Conservation (phyloP, 345 rosid species). For the Chamaenerion angustifolium region DNA sequence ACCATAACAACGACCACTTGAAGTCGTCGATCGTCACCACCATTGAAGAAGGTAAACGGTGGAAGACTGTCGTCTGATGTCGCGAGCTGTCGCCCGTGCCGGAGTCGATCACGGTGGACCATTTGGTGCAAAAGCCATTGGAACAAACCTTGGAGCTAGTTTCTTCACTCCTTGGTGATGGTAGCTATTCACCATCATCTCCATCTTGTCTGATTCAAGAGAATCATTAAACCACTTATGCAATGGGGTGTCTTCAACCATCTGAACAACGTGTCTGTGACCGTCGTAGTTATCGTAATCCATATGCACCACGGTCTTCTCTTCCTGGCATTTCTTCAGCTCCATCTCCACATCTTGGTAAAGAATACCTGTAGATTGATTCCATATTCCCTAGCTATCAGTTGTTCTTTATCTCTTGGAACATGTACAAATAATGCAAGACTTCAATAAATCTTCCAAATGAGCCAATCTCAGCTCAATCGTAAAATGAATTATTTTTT, state of each 20-base stretch:
- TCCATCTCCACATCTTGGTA: conserved; percentile 60
- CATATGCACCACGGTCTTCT: conserved; percentile 35
- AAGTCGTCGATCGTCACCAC: too few species aligned
- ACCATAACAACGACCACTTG: too few species aligned
- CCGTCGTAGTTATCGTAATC: conserved; percentile 71
- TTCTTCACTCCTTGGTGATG: conserved; percentile 86
- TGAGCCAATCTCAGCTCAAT: too few species aligned
- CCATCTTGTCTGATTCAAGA: conserved; percentile 34
- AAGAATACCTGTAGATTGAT: conserved; percentile 17
- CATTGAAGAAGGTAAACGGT: too few species aligned
- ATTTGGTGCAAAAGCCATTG: conserved; percentile 75
- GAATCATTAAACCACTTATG: conserved; percentile 59
- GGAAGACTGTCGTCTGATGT: too few species aligned
- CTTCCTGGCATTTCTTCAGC: conserved; percentile 16
- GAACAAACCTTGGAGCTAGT: conserved; percentile 53
- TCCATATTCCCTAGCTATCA: too few species aligned
- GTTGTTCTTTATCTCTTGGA: too few species aligned
- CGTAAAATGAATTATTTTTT: too few species aligned
- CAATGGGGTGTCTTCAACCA: conserved; percentile 49
- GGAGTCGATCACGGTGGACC: too few species aligned
- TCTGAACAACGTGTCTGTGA: conserved; percentile 45
- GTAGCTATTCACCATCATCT: conserved; percentile 69
- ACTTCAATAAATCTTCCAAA: too few species aligned
- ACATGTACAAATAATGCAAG: too few species aligned
- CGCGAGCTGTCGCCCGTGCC: too few species aligned